phyloP scores from a whole-genome alignment of 1,284 basidiomycete genomes.

The Erythrobasidium hasegawianum region DNA sequence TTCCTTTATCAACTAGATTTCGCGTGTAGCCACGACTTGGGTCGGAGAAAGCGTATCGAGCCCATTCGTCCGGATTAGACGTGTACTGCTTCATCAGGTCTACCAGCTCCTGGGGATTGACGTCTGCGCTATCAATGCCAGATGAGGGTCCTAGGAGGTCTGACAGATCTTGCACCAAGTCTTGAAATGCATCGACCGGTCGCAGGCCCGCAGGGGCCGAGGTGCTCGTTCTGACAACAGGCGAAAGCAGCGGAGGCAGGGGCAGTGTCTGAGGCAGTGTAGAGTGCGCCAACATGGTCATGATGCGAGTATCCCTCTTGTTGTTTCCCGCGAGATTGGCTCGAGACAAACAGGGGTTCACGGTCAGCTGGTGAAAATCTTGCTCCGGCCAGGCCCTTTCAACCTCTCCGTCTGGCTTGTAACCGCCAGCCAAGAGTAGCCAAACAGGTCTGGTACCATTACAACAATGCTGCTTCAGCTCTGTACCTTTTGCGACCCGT shows the following conservation, averaged over 20 bases:
- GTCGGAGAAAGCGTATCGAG: background rate
- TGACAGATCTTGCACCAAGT: background rate
- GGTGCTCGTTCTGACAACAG: background rate
- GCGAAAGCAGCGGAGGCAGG: background rate
- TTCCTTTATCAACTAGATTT: background rate
- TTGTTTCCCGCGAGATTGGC: no score
- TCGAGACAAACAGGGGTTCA: no score
- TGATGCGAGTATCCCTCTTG: no score
- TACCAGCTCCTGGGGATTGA: background rate
- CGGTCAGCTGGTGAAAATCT: no score
- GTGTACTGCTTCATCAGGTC: background rate
- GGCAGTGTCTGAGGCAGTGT: no score
- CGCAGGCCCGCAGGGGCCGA: background rate
- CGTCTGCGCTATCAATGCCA: background rate
- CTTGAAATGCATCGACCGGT: conserved; percentile 3
- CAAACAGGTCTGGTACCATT: no score
- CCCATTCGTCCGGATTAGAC: background rate
- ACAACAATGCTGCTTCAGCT: no score
- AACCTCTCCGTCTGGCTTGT: no score
- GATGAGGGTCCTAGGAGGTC: background rate
- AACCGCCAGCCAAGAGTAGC: no score
- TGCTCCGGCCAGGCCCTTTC: no score
- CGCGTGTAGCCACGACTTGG: conserved; percentile 4
- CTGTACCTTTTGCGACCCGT: no score
- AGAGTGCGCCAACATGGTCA: no score